Base-by-base conservation (phyloP, 169 alveolate genomes). In the Cryptosporidium sp. region DNA sequence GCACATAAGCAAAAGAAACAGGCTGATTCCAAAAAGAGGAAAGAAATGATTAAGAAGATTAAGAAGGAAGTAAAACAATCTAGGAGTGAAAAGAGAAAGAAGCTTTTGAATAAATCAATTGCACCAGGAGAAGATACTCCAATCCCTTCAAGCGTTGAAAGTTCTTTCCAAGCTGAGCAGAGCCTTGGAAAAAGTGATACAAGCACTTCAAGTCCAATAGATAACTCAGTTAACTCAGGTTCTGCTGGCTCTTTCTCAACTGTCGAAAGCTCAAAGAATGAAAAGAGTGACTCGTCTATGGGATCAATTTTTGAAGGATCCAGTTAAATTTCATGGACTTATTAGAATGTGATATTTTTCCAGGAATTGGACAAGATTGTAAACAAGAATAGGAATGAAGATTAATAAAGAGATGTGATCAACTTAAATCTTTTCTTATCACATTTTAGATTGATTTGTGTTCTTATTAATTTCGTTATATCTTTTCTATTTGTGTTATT, bases 11-110 rank as follows among this genome's bases (percentile, higher is more conserved):
- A 80, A 26, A 80, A 67, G 62, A 80, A 80, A 16, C 43, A 21
- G 14, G 65, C 73, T 41, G 89, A 80, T 0, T 41, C 37, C 4
- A 80, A 80, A n/a, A 59, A 80, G 37, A 65, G 73, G 23, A 80
- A 80, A 18, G 80, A 61, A 65, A 12, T 80, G 89, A 51, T 59
- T 5, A 80, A 80, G 74, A 59, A n/a, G 35, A 50, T 80, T 14
- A 80, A 67, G 39, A 80, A 37, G 35, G 89, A 80, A 8, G 14
- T 80, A 43, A 62, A 23, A 33, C 51, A 80, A 21, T 26, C 33
- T 0, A 80, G 29, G 33, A 80, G 70, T 3, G 89, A 80, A 18
- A 80, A 65, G 51, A 80, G 80, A 65, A 80, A 80, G 75, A 80
- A 62, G 35, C 73, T 80, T 31, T 26, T 80, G 26, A 52, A 62